Base-by-base conservation (phyloP, 148 eudicot species). In the Spergularia bocconei region DNA sequence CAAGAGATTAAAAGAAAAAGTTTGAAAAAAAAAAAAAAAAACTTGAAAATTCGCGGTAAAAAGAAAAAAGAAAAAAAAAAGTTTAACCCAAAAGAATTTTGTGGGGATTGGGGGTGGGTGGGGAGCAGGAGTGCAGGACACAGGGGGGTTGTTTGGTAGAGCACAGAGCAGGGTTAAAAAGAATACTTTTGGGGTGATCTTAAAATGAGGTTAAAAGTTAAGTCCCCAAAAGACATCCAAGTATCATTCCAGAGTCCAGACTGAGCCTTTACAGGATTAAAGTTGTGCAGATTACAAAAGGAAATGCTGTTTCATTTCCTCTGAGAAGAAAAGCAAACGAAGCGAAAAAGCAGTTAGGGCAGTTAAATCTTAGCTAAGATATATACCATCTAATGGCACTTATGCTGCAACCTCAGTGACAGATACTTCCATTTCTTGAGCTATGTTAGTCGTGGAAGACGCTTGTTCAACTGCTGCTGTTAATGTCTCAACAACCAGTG, bases 191-290 rank as follows among this genome's bases (percentile, higher is more conserved):
- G 57, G 47, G 64, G 64, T 17, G 29, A 19, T 57, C 25, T 44
- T 44, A 71, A 55, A 36, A 17, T 29, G 10, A 77, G 58, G 51
- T 54, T 11, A 16, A 63, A 41, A 63, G 44, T 16, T 67, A 44
- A 66, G 50, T 72, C 70, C 53, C 44, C 25, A 72, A 78, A 78
- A 78, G 52, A 67, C 48, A 6, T 9, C 66, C 70, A 55, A 56
- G 72, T 72, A 23, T 60, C 70, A 72, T 72, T 72, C 77, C 72
- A 65, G 56, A 72, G 66, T 72, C 77, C 72, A 65, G 56, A 72
- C 72, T 72, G 66, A 78, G 51, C 81, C 81, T 79, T 68, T 73
- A 74, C 78, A 73, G 29, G 69, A 60, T 53, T 50, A 73, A 54
- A 78, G 69, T 55, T 62, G 59, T 70, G 52, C 75, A 48, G n/a